Base-by-base conservation (phyloP, 441 rosid genomes). In the Macaranga tanarius region DNA sequence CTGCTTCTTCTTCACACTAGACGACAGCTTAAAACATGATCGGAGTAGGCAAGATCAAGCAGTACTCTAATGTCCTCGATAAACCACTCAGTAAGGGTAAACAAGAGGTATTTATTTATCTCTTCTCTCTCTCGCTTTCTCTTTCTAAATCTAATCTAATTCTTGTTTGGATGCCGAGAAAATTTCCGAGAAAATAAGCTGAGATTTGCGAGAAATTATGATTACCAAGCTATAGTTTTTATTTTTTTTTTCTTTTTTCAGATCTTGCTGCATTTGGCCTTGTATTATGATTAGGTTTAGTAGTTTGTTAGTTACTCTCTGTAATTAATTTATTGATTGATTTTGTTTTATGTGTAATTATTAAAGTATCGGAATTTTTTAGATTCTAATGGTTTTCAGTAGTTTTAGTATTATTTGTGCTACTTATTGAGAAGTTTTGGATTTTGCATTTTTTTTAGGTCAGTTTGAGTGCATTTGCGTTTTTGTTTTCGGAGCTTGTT, bases 11-110 rank as follows among this genome's bases (percentile, higher is more conserved):
- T 34, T 34, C 38, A 34, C 38, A 34, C 38, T 34, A 34, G 7
- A 34, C 0, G 38, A 34, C 6, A 34, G 38, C 38, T 34, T 31
- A 80, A 55, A 12, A 72, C 75, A 95, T 95, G 99, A 95, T 95
- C 82, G 97, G 99, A 78, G 97, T 75, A 8, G 89, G 99, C 52
- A 95, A 95, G 92, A 78, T 86, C 79, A 95, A 95, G 89, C 97
- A 87, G 75, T 90, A 95, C 88, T 81, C 97, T 5, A 95, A 93
- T 71, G 88, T 95, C 68, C 96, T 95, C 62, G 99, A 95, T 67
- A 95, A 87, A 76, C 97, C 99, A 57, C 97, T 95, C 71, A 85
- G 90, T 84, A 95, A 91, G 88, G 97, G 98, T 86, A 95, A 95
- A 74, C 99, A 91, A 84, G 98, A 93, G 96, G 98, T 90, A 69